Conservation (phyloP, 108 stramenopile genomes). For the Skeletonema marinoi region DNA sequence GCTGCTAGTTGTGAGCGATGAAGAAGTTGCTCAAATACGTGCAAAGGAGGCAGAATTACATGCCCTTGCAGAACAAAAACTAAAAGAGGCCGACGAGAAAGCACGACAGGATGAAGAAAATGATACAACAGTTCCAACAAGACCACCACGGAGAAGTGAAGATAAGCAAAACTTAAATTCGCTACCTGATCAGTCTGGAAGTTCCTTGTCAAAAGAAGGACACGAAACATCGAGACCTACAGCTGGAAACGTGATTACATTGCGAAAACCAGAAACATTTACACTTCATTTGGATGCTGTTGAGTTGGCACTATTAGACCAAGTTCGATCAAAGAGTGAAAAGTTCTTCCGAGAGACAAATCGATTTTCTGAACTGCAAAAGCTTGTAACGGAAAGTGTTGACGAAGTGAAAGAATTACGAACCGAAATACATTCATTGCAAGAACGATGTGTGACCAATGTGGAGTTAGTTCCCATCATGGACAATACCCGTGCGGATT, state of each 20-base stretch:
- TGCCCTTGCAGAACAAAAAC: slow-evolving; percentile 49
- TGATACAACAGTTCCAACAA: slow-evolving; percentile 20
- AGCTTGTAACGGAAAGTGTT: slow-evolving; percentile 61
- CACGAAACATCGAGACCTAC: slow-evolving; percentile 39
- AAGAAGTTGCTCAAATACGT: slow-evolving; percentile 45
- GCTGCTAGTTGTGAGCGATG: slow-evolving; percentile 54
- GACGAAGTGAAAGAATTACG: slow-evolving; percentile 68
- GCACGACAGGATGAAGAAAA: slow-evolving; percentile 38
- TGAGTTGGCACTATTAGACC: slow-evolving; percentile 79
- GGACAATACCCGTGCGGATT: slow-evolving; percentile 60
- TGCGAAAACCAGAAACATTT: slow-evolving; percentile 69
- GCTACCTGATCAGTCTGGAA: slow-evolving; percentile 22
- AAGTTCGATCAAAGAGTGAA: slow-evolving; percentile 73
- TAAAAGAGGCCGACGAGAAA: slow-evolving; percentile 45
- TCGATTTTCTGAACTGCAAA: slow-evolving; percentile 76
- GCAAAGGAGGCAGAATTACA: slow-evolving; percentile 44
- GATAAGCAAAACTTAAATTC: slow-evolving; percentile 1
- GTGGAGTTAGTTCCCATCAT: slow-evolving; percentile 59
- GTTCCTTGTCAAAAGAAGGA: slow-evolving; percentile 27
- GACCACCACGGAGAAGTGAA: slow-evolving; percentile 9
- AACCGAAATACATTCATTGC: slow-evolving; percentile 48
- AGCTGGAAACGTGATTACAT: slow-evolving; percentile 57
- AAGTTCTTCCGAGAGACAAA: slow-evolving; percentile 90
- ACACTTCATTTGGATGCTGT: slow-evolving; percentile 75
- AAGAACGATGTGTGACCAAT: slow-evolving; percentile 57